Percentiles rank a stretch among this genome's conserved stretches.
These are phyloP conservation scores for Euphrasia arctica DNA, from an alignment of 305 asterid genomes.

Conservation along the genomic window DNA sequence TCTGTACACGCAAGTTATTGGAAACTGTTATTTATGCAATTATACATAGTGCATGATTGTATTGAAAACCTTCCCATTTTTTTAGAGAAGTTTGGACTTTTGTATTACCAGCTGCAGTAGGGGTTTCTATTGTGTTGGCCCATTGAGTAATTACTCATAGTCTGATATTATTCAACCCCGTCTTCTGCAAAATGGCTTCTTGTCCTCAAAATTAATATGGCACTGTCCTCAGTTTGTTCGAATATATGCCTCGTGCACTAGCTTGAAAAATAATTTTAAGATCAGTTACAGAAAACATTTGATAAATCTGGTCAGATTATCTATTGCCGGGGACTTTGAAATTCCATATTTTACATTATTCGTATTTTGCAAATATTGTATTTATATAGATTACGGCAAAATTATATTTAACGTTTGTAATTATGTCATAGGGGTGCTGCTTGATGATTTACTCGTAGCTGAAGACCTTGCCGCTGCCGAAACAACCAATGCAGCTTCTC, in stretches of 20 bases:
- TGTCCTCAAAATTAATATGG: neutral
- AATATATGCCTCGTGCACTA: slow-evolving; percentile 1
- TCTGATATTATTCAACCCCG: slow-evolving; percentile 20
- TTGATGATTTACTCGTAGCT: slow-evolving; percentile 94
- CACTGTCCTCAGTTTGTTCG: slow-evolving; percentile 3
- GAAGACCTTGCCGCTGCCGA: slow-evolving; percentile 99
- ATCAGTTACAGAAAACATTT: slow-evolving; percentile 1
- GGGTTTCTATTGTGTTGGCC: slow-evolving; percentile 11
- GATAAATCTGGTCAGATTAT: slow-evolving; percentile 11
- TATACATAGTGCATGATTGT: neutral
- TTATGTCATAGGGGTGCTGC: slow-evolving; percentile 65
- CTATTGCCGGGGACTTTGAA: slow-evolving; percentile 19
- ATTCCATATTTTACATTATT: slow-evolving; percentile 7
- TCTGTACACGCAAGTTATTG: neutral
- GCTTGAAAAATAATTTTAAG: slow-evolving; percentile 6
- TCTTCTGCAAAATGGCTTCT: slow-evolving; percentile 12
- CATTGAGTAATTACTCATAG: slow-evolving; percentile 10
- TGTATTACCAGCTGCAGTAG: slow-evolving; percentile 8
- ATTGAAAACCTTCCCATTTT: neutral
- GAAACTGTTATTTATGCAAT: neutral
- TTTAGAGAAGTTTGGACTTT: slow-evolving; percentile 9
- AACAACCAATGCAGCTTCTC: slow-evolving; percentile 94
- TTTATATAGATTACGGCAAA: neutral
- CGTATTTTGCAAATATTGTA: slow-evolving; percentile 7
- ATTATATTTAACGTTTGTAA: slow-evolving; percentile 22